A percentile compares a stretch with the other conserved stretches of the same genome.
Evolutionary conservation across 352 stramenopile species (phyloP).

Genomic region (Pythium aphanidermatum): DNA sequence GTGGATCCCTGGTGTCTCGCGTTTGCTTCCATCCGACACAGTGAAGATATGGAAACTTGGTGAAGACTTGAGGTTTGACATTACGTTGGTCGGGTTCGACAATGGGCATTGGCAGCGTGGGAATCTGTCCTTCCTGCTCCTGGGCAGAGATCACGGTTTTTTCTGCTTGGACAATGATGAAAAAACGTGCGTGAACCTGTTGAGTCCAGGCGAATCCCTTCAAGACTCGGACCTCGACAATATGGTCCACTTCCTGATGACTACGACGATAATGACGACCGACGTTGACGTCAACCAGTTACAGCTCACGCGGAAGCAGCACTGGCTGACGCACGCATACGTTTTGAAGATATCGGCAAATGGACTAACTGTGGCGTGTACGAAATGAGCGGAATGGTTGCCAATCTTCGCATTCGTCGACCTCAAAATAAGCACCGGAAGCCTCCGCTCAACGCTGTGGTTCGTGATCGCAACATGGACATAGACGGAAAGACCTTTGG

Average conservation of each 20-base stretch:
- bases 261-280: conserved; percentile 47
- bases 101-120: conserved; percentile 56
- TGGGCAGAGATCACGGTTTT: conserved; percentile 35
- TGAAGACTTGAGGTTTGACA: conserved; percentile 52
- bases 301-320: conserved; percentile 35
- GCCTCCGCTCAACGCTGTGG: no score
- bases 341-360: conserved; percentile 37
- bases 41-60: conserved; percentile 73
- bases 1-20: conserved; percentile 64
- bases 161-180: conserved; percentile 52
- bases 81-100: conserved; percentile 61
- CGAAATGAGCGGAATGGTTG: conserved; percentile 47
- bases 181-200: conserved; percentile 37
- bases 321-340: conserved; percentile 37
- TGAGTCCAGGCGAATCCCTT: conserved; percentile 23
- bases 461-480: no score
- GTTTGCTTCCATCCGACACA: conserved; percentile 62
- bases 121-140: conserved; percentile 53
- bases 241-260: conserved; percentile 61
- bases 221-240: conserved; percentile 33
- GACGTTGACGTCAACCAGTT: conserved; percentile 35
- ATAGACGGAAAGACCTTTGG: conserved; percentile 8
- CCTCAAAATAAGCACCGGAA: conserved; percentile 43
- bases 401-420: conserved; percentile 30
- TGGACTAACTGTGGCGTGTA: conserved; percentile 48